Evolutionary conservation across 805 yeast genomes (phyloP), one percentile per base, ranked within the genome.

Genomic region (Starmerella powellii): DNA sequence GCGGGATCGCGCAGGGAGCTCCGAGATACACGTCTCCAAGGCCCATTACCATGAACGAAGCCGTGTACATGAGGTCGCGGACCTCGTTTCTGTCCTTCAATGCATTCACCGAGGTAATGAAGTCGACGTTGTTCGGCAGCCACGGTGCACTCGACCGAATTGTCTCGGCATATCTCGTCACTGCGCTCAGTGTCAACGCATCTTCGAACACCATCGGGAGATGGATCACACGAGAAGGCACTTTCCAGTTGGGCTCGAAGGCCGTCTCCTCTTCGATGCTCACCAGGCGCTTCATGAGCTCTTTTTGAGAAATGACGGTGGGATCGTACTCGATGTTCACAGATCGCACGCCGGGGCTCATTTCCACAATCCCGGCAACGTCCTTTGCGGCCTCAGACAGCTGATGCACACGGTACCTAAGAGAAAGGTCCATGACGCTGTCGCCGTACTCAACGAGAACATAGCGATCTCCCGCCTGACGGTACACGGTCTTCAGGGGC

Each of bases 151-250:
- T 74, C 17, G 88, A 70, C 55, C 97, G 73, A 55, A 91, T 87
- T 8, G 98, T 91, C 65, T 88, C 97, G 60, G 78, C 76, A 62
- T 88, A 88, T 63, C 98, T 74, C 48, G 74, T 73, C 30, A 87
- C 97, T 30, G 96, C 94, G 46, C 76, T 88, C 55, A 88, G 65
- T 1, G 95, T 86, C 64, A 80, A 75, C 51, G 78, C 66, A 60
- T 91, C 98, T 67, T 88, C 98, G 60, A 91, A 91, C 0, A 95
- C 95, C 87, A 91, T 81, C 48, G 98, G 98, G 51, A 88, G 68
- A 57, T 73, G 80, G 62, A 91, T 68, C 39, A 84, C 66, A 57
- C 93, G 77, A 1, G 95, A 84, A 38, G 77, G 77, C 41, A 91
- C 84, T 45, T 74, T 70, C 97, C 97, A 91, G 55, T 80, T 73